These are phyloP conservation scores for Agaricus blazei DNA, from an alignment of 768 basidiomycete species.

Conservation along the genomic window DNA sequence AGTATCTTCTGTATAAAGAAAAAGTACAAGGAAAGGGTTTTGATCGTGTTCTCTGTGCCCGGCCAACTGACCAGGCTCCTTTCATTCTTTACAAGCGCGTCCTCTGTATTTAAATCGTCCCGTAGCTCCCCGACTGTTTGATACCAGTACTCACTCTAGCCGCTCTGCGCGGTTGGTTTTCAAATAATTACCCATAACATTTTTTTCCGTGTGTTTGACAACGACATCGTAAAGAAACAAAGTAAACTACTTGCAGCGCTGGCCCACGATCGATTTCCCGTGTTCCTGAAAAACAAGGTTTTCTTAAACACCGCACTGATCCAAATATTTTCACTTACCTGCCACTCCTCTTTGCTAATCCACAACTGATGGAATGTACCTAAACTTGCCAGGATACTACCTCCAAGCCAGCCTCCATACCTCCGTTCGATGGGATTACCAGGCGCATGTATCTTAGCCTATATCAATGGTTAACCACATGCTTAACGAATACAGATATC, in stretches of 20 bases:
- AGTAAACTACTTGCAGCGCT: conserved; percentile 69
- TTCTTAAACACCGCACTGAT: background rate
- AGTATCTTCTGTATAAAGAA: conserved; percentile 6
- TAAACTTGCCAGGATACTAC: conserved; percentile 88
- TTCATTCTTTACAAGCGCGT: conserved; percentile 3
- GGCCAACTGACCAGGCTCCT: background rate
- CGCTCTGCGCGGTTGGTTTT: background rate
- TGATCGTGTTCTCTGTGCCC: background rate
- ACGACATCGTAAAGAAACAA: background rate
- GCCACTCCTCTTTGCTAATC: conserved; percentile 93
- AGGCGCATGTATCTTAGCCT: conserved; percentile 91
- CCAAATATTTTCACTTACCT: conserved; percentile 42
- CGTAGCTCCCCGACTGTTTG: background rate
- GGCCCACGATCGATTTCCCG: conserved; percentile 76
- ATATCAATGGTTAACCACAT: background rate
- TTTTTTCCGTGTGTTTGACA: background rate
- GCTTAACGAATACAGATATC: background rate
- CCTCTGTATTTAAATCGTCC: conserved; percentile 6
- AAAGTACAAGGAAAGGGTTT: conserved; percentile 10
- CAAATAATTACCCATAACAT: conserved; percentile 4
- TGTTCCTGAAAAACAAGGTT: conserved; percentile 50
- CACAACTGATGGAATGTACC: conserved; percentile 98
- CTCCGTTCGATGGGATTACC: conserved; percentile 87
- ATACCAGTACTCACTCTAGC: conserved; percentile 8
- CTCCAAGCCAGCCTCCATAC: conserved; percentile 94